Base-by-base conservation (phyloP, 148 eudicot species). In the Suaeda aralocaspica region DNA sequence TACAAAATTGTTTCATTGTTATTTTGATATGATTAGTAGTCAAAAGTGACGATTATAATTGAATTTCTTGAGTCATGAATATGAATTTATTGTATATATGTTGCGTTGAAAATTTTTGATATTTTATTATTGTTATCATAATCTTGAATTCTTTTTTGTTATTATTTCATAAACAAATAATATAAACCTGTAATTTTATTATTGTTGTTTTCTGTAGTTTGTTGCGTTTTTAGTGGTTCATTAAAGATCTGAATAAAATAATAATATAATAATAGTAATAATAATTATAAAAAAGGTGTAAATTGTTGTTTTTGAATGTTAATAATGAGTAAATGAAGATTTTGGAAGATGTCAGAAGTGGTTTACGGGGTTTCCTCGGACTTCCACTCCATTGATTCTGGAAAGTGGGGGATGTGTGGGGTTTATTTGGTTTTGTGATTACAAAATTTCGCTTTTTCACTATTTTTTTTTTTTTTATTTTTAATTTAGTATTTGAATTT, bases 341-440 rank as follows among this genome's bases (percentile, higher is more conserved):
- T n/a, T 26, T 53, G 14, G 14, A 28, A 60, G 14, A 10, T 22
- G 28, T 12, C 1, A 62, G n/a, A 34, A 10, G 28, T 5, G 19
- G 2, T 39, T 62, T n/a, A 48, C 18, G 28, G 21, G 46, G 66
- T 21, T 36, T 60, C 64, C 64, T 60, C 64, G 48, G 66, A 62
- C 29, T 36, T 34, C 46, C 48, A 21, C 21, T 62, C 66, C 66
- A 62, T 36, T 39, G 39, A 36, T 62, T 39, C 9, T 62, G 66
- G 66, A 62, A 62, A 12, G 33, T 14, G n/a, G 45, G n/a, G n/a
- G 41, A 8, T 36, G 2, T 34, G 48, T 62, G 48, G 66, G 66
- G 45, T 34, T 9, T 42, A 42, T 9, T 42, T 8, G n/a, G n/a
- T n/a, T n/a, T n/a, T 36, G 41, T 18, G 42, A 36, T 36, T 6